phyloP scores from a whole-genome alignment of 352 stramenopile species.

The Chrysophaeum taylorii region DNA sequence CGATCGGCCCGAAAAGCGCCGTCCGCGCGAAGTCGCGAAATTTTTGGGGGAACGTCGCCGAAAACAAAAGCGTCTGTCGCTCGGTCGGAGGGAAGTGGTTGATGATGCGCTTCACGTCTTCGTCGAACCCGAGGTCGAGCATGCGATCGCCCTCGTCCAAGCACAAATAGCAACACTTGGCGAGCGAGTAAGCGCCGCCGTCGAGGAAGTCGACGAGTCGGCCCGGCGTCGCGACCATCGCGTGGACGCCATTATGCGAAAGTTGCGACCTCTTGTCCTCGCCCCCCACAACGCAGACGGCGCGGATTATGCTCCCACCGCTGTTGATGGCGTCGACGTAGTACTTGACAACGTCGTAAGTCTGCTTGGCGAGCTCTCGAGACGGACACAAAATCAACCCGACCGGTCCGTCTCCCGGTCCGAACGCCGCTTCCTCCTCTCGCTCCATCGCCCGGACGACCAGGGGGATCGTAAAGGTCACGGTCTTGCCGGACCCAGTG shows the following conservation, averaged over 20 bases:
- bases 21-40: slow-evolving; percentile 96
- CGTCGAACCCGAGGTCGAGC: slow-evolving; percentile 84
- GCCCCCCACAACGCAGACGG: slow-evolving; percentile 81
- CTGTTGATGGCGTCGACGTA: slow-evolving; percentile 65
- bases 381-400: slow-evolving; percentile 91
- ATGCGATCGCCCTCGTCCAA: slow-evolving; percentile 97
- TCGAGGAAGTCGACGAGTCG: slow-evolving; percentile 93
- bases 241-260: slow-evolving; percentile 75
- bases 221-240: slow-evolving; percentile 89
- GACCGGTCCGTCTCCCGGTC: slow-evolving; percentile 85
- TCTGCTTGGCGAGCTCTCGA: slow-evolving; percentile 92
- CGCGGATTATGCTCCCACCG: slow-evolving; percentile 28
- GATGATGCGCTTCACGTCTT: slow-evolving; percentile 80
- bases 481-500: slow-evolving; percentile 94
- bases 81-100: slow-evolving; percentile 89
- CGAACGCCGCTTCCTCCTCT: slow-evolving; percentile 75
- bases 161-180: slow-evolving; percentile 91
- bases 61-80: slow-evolving; percentile 95
- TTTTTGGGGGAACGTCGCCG: slow-evolving; percentile 96
- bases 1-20: slow-evolving; percentile 83
- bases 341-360: slow-evolving; percentile 87
- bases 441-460: slow-evolving; percentile 92
- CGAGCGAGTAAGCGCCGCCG: slow-evolving; percentile 79
- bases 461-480: slow-evolving; percentile 91
- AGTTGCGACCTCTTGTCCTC: slow-evolving; percentile 83